These are phyloP conservation scores for Metroxylon sagu DNA, from an alignment of 176 grass and related monocot species.

Conservation along the genomic window DNA sequence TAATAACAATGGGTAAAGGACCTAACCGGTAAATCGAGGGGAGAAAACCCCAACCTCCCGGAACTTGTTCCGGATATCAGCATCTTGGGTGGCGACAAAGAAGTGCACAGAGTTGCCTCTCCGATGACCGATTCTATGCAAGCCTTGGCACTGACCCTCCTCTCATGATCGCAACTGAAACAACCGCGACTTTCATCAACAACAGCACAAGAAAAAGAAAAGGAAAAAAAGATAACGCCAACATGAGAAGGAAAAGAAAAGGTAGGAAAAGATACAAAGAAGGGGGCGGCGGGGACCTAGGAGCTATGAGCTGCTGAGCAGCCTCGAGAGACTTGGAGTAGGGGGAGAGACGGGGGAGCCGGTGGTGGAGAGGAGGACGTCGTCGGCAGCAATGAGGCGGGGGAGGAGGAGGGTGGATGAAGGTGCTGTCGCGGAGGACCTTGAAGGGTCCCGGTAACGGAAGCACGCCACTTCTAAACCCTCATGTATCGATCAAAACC, in stretches of 20 bases:
- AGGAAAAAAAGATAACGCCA: not conserved
- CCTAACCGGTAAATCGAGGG: no score
- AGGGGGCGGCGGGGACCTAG: slow-evolving; percentile 21
- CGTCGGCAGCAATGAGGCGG: slow-evolving; percentile 38
- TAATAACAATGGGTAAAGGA: no score
- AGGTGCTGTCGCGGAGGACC: slow-evolving; percentile 58
- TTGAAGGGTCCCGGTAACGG: slow-evolving; percentile 72
- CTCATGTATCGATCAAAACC: slow-evolving; percentile 28
- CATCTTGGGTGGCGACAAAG: slow-evolving; percentile 69
- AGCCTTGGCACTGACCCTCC: slow-evolving; percentile 43
- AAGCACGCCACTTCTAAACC: slow-evolving; percentile 80
- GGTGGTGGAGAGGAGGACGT: slow-evolving; percentile 59
- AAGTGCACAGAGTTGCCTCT: slow-evolving; percentile 65
- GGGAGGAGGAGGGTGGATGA: slow-evolving; percentile 51
- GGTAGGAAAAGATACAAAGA: not conserved
- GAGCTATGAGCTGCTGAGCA: slow-evolving; percentile 42
- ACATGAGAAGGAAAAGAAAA: not conserved
- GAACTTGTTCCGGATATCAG: slow-evolving; percentile 42
- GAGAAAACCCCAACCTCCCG: slow-evolving; percentile 30
- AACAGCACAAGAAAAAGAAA: not conserved
- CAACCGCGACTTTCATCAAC: slow-evolving; percentile 1
- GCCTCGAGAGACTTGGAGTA: slow-evolving; percentile 30
- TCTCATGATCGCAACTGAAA: slow-evolving; percentile 74
- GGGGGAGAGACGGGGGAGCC: slow-evolving; percentile 9
- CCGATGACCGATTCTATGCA: slow-evolving; percentile 56